Base-by-base conservation (phyloP, 1,139 yeast genomes). In the Sugiyamaella pinicola region DNA sequence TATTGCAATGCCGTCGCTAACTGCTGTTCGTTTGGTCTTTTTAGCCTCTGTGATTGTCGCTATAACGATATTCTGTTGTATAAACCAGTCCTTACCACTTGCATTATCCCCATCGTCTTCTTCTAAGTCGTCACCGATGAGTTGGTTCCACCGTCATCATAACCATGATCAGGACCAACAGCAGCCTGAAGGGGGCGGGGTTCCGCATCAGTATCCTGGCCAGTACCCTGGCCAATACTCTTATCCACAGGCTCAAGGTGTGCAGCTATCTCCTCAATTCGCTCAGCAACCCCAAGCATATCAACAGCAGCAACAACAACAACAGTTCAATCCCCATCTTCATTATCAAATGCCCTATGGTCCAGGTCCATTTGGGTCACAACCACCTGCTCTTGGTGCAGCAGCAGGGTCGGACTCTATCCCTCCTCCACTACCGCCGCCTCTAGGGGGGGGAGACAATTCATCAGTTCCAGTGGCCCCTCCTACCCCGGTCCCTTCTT, bases 311-410 rank as follows among this genome's bases (percentile, higher is more conserved):
- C 47, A 12, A 7, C 26, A 45, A 13, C 48, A 45, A 22, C 48
- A 45, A 22, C 40, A 35, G 43, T 46, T 46, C 10, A 38, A 46
- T 17, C 49, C 49, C 13, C 21, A 46, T 18, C 29, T 37, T 12
- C 49, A 38, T 13, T 46, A 46, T 18, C 44, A 46, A 19, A 37
- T 37, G 28, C 31, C 49, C 7, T 46, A 46, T 46, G 49, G 49
- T 5, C 43, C 6, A 17, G 38, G 9, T 4, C 48, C 22, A 22
- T 31, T 8, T 28, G 37, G 24, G 6, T 35, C 26, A 7, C 28
- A 24, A 9, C 28, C 28, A 6, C 28, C 28, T 6, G 9, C 17
- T 2, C 17, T 31, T 31, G 35, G 35, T 5, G 35, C n/a, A 31
- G 35, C 35, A 12, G 35, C 17, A 8, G 35, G 35, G 9, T 4